These are phyloP conservation scores for Andrographis paniculata DNA, from an alignment of 305 asterid genomes.

Conservation along the genomic window DNA sequence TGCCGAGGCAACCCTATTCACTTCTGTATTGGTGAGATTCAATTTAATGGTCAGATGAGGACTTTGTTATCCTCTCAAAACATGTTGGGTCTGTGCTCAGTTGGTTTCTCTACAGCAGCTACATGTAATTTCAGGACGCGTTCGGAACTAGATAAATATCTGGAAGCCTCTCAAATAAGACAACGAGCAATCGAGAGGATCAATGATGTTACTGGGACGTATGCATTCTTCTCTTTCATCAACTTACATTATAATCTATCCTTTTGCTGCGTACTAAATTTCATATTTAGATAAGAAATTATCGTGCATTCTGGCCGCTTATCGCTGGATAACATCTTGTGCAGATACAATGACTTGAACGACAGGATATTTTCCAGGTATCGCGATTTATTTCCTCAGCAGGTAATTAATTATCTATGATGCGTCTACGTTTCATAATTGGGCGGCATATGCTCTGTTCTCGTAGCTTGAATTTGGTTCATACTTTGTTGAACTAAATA, in stretches of 20 bases:
- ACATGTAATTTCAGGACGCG: slow-evolving; percentile 92
- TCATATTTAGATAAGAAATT: slow-evolving; percentile 1
- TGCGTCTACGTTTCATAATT: slow-evolving; percentile 1
- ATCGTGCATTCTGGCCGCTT: slow-evolving; percentile 17
- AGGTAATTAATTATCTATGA: slow-evolving; percentile 45
- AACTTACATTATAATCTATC: background rate
- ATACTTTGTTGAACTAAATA: slow-evolving; percentile 13
- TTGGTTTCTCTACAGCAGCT: slow-evolving; percentile 67
- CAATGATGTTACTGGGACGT: slow-evolving; percentile 87
- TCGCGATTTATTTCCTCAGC: slow-evolving; percentile 80
- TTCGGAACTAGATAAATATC: slow-evolving; percentile 79
- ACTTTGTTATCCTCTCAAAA: slow-evolving; percentile 12
- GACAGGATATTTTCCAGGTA: slow-evolving; percentile 71
- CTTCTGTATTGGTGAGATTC: slow-evolving; percentile 79
- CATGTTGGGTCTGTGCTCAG: slow-evolving; percentile 41
- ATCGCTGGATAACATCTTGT: slow-evolving; percentile 20
- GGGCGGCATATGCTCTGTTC: slow-evolving; percentile 2
- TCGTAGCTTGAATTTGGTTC: slow-evolving; percentile 4
- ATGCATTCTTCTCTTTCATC: slow-evolving; percentile 30
- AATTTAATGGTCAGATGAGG: slow-evolving; percentile 16
- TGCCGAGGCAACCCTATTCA: slow-evolving; percentile 95
- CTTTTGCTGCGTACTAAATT: slow-evolving; percentile 7
- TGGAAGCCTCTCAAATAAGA: slow-evolving; percentile 91
- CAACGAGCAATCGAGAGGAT: slow-evolving; percentile 84
- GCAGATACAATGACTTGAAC: slow-evolving; percentile 81